Evolutionary conservation across 2,329 filamentous ascomycete species (phyloP), one percentile per base, ranked within the genome.

Genomic region (Fusarium sp.): DNA sequence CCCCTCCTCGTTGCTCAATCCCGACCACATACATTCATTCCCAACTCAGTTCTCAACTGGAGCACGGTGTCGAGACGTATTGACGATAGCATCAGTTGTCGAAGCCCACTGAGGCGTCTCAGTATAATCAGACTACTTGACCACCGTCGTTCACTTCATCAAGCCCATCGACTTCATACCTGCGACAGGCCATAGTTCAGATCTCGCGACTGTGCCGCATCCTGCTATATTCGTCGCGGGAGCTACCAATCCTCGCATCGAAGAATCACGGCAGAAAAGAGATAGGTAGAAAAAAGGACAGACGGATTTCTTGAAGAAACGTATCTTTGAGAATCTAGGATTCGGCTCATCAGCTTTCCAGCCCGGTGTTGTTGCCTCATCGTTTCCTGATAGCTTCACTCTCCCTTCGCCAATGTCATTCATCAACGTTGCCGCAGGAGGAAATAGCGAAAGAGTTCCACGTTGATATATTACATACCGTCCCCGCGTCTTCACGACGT

Each of bases 401-500:
- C 40, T 52, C 20, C 32, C 38, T 40, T 65, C 38, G 69, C 61
- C 54, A 50, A 72, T 73, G 69, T 63, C 52, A 53, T 49, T 59
- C 44, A 56, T 33, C 42, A 49, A 56, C 56, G 44, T 32, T 49
- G 40, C 50, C 30, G 41, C 23, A 55, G 58, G 66, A 61, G 59
- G 59, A 53, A 55, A 46, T 7, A 10, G 46, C 20, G 46, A 48
- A 52, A 69, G 42, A 37, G 46, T 38, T 33, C 32, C 44, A 26
- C 53, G 35, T 35, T 53, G 52, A 68, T 60, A 13, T 17, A 41
- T 54, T 41, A 49, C 27, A 38, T 48, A 23, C 35, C 38, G 49
- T 67, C 65, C 46, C 68, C 59, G 73, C 71, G 75, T 76, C 73
- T 68, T 64, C 44, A 62, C 61, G 73, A 69, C 71, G 73, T 68